Evolutionary conservation across 2,329 filamentous ascomycete genomes (phyloP), one percentile per base, ranked within the genome.

Genomic region (Aspergillus alliaceus): DNA sequence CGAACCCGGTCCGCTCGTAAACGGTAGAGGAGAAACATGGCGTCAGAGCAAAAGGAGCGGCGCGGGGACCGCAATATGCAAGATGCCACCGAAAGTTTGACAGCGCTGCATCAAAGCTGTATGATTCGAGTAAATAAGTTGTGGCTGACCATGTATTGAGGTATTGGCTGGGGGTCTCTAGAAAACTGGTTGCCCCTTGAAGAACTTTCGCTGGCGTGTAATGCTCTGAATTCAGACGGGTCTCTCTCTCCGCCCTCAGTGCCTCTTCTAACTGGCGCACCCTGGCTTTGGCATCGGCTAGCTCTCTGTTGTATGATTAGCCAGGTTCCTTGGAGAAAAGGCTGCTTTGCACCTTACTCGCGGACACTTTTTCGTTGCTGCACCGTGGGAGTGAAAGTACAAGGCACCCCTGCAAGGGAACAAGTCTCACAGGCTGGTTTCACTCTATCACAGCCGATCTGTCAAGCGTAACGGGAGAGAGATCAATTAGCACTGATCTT

Each of bases 371-470:
- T 67, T 12, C 59, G 61, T 22, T 52, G 40, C 29, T 56, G 57
- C 7, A 44, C 50, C 18, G 55, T 20, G 12, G 53, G 59, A 7
- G 65, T 64, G 22, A 69, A 66, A 4, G 54, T 60, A 52, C 67
- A 69, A 12, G 56, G 59, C 1, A 64, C 49, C 1, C 62, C 56
- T 14, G 60, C 63, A 24, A 66, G 34, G 25, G 54, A 51, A 42
- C 67, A 69, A 7, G 60, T 65, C 20, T 69, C 67, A 18, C 67
- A 69, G 25, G 61, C 58, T 20, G 67, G 66, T 18, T 64, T 59
- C 4, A 49, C 64, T 40, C 54, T 59, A 44, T 69, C 64, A 54
- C 67, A 69, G 32, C 64, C 64, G 29, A 69, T 69, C 67, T 69
- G 44, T 46, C 18, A 14, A 12, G 25, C 25, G 15, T 31, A 31